Evolutionary conservation across 371 early-diverging fungal species (phyloP).

Genomic region (Actinomucor elegans): DNA sequence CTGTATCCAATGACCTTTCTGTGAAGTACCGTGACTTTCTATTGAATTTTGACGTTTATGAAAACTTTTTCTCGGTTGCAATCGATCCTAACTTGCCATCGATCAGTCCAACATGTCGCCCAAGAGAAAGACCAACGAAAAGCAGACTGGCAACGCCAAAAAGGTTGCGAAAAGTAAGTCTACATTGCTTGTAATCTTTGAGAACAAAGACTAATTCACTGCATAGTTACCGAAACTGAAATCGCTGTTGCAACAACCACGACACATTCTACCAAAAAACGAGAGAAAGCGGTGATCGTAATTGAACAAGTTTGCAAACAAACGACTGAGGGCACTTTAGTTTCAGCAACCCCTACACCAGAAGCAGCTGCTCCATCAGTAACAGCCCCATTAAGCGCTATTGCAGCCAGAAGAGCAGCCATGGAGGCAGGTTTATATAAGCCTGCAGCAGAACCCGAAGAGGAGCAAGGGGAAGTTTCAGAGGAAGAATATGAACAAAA

Average conservation of each 20-base stretch:
- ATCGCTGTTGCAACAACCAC: background rate
- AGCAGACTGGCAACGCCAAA: background rate
- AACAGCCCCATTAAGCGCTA: constrained; percentile 17
- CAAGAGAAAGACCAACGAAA: constrained; percentile 3
- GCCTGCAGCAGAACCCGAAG: background rate
- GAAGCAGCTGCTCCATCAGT: no score
- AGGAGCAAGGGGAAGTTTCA: constrained; percentile 6
- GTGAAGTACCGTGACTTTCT: no score
- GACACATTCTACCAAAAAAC: no score
- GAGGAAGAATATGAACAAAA: background rate
- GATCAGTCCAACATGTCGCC: constrained; percentile 1
- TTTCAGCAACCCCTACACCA: background rate
- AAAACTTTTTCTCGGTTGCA: no score
- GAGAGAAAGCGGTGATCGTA: background rate
- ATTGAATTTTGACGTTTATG: no score
- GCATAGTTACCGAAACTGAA: background rate
- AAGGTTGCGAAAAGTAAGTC: constrained; percentile 4
- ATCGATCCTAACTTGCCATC: no score
- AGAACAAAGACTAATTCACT: background rate
- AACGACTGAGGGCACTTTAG: no score
- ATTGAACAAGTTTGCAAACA: no score
- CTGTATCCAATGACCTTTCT: no score
- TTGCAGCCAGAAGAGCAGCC: constrained; percentile 24
- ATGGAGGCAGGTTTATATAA: constrained; percentile 17
- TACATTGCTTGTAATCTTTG: background rate